phyloP scores from a whole-genome alignment of 73 alveolate genomes.

The Tetrahymena malaccensis region DNA sequence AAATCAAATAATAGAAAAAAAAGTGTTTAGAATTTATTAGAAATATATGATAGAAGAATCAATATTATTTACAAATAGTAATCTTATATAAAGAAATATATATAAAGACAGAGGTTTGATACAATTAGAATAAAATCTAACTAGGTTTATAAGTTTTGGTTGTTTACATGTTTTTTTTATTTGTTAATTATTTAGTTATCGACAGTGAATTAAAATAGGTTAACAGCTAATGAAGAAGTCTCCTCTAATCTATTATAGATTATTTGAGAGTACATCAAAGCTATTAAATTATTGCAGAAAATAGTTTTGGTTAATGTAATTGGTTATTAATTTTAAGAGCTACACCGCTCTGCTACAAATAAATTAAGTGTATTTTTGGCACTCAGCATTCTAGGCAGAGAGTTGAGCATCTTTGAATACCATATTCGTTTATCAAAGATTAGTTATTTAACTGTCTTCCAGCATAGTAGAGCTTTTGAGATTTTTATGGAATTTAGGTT shows the following conservation, averaged over 20 bases:
- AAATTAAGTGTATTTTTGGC: background rate
- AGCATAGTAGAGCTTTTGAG: background rate
- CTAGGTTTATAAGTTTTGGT: background rate
- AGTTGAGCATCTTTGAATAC: background rate
- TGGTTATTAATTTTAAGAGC: background rate
- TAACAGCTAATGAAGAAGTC: background rate
- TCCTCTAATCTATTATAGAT: background rate
- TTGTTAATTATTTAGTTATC: background rate
- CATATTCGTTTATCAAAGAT: background rate
- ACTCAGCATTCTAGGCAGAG: background rate
- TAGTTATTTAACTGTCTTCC: background rate
- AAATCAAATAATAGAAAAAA: background rate
- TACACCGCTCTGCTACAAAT: background rate
- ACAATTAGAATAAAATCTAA: background rate
- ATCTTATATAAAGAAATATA: background rate
- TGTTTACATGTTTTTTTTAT: background rate
- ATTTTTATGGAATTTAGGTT: background rate
- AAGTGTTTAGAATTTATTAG: background rate
- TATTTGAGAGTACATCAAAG: background rate
- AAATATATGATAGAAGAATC: background rate
- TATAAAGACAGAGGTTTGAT: background rate
- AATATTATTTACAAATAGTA: background rate
- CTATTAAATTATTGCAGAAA: background rate
- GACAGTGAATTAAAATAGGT: background rate
- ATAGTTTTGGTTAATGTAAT: background rate